phyloP scores from a whole-genome alignment of 169 alveolate species.

The Theileria sp. region DNA sequence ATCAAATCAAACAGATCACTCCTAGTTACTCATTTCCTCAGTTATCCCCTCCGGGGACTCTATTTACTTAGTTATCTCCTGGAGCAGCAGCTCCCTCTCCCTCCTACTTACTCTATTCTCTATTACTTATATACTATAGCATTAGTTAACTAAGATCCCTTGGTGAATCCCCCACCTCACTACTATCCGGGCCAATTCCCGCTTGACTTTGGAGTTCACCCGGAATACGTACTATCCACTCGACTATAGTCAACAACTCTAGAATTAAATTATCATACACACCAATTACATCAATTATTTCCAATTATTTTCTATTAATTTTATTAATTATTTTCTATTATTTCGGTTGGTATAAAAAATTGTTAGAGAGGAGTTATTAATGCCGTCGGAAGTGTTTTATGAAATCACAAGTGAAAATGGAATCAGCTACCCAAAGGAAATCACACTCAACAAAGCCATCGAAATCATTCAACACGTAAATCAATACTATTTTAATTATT shows the following conservation, averaged over 20 bases:
- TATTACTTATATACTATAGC: too few relatives aligned
- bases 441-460: constrained; percentile 36
- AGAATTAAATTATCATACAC: too few relatives aligned
- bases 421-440: constrained; percentile 23
- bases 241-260: too few relatives aligned
- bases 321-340: too few relatives aligned
- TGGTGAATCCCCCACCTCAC: too few relatives aligned
- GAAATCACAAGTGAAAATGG: constrained; percentile 53
- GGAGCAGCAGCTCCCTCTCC: background rate
- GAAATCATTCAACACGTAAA: constrained; percentile 30
- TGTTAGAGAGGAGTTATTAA: constrained; percentile 40
- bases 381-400: constrained; percentile 51
- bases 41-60: background rate
- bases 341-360: background rate
- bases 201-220: too few relatives aligned
- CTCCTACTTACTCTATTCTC: too few relatives aligned
- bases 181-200: too few relatives aligned
- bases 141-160: too few relatives aligned
- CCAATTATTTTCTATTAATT: too few relatives aligned
- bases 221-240: too few relatives aligned
- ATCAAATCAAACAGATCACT: background rate
- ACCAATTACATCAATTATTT: too few relatives aligned
- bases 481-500: background rate
- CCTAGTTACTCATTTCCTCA: background rate
- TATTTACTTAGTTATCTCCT: background rate